Evolutionary conservation across 768 basidiomycete genomes (phyloP).

Genomic region (Amanita inopinata): DNA sequence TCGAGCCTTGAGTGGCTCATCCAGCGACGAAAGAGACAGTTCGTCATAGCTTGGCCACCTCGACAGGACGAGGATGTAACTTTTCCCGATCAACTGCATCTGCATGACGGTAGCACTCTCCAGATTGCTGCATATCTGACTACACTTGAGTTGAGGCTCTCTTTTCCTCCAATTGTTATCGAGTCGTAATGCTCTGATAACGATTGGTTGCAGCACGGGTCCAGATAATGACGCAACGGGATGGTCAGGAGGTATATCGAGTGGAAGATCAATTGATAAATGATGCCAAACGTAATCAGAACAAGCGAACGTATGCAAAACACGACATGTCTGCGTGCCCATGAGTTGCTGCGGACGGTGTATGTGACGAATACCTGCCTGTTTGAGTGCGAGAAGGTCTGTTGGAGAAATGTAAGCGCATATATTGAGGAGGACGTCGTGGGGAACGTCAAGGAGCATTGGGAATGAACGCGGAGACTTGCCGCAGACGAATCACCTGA

Average conservation of each 20-base stretch:
- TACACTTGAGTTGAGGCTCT: conserved; percentile 1
- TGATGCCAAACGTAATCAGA: conserved; percentile 50
- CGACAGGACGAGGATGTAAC: conserved; percentile 3
- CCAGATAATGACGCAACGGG: conserved; percentile 26
- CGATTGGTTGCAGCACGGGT: conserved; percentile 28
- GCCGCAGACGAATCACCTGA: conserved; percentile 6
- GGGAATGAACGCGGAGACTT: conserved; percentile 4
- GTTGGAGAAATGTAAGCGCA: conserved; percentile 21
- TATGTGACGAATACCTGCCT: conserved; percentile 25
- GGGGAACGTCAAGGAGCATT: conserved; percentile 27
- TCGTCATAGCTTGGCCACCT: conserved; percentile 6
- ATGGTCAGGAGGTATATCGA: conserved; percentile 30
- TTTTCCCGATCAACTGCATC: conserved; percentile 6
- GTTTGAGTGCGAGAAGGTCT: conserved; percentile 38
- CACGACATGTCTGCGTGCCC: conserved; percentile 49
- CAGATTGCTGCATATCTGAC: not conserved
- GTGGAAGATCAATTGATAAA: conserved; percentile 34
- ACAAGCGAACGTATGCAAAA: conserved; percentile 39
- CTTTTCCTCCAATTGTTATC: conserved; percentile 36
- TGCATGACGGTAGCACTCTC: conserved; percentile 7
- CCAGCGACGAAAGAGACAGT: conserved; percentile 2
- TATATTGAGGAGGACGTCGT: conserved; percentile 35
- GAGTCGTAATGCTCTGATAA: conserved; percentile 35
- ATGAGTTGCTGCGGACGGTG: not conserved
- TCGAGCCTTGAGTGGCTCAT: not conserved